Conservation (phyloP, 148 eudicot species). For the Rhododendron vialii region DNA sequence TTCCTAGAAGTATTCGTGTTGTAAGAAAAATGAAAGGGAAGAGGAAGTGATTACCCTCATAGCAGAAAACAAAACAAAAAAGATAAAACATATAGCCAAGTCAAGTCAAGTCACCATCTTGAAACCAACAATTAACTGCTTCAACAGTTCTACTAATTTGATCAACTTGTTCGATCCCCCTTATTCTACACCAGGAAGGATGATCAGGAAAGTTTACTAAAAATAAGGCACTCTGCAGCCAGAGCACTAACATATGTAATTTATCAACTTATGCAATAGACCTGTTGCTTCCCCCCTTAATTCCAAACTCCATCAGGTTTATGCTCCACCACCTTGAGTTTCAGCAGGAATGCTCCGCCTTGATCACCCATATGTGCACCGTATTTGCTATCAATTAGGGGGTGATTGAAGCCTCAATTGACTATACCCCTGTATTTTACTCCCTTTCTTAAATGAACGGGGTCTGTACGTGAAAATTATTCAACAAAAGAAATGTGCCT, state of each 20-base stretch:
- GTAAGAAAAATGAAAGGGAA: not conserved
- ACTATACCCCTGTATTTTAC: not conserved
- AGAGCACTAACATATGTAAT: not conserved
- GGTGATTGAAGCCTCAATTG: not conserved
- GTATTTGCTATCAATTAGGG: not conserved
- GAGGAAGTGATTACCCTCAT: not conserved
- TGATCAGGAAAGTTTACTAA: not conserved
- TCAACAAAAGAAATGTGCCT: not conserved
- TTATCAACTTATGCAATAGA: not conserved
- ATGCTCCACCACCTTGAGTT: not conserved
- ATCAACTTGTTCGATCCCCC: not conserved
- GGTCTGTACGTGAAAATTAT: not conserved
- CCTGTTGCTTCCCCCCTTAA: not conserved
- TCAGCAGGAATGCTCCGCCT: not conserved
- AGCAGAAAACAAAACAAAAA: not conserved
- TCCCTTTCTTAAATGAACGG: not conserved
- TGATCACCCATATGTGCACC: not conserved
- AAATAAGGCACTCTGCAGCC: not conserved
- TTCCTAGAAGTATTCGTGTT: not conserved
- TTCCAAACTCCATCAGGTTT: not conserved
- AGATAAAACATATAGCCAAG: not conserved
- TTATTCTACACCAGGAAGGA: not conserved
- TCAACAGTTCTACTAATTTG: not conserved
- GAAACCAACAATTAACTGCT: not conserved
- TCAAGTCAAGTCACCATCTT: constrained; percentile 5